These are phyloP conservation scores for Colletotrichum sp. DNA, from an alignment of 2,329 filamentous ascomycete species.

Conservation along the genomic window DNA sequence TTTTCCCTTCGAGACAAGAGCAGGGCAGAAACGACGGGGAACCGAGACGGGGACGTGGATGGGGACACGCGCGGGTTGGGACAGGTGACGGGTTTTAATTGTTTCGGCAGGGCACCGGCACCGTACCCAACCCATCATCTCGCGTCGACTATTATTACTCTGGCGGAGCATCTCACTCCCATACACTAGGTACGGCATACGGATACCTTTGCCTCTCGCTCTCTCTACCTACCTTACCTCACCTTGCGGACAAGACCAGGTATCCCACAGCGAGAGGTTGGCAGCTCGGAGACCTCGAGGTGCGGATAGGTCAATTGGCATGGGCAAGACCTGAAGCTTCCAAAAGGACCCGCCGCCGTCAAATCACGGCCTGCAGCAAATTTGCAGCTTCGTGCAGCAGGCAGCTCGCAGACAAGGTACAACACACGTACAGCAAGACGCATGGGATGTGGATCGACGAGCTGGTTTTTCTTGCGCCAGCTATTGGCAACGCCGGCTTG, in stretches of 20 bases:
- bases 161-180: conserved; percentile 5
- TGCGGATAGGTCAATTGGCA: background rate
- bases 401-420: background rate
- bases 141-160: conserved; percentile 1
- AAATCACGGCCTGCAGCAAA: conserved; percentile 5
- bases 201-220: background rate
- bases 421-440: background rate
- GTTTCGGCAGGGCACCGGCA: conserved; percentile 17
- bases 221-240: background rate
- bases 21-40: conserved; percentile 5
- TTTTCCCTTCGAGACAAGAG: background rate
- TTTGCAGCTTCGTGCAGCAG: conserved; percentile 3
- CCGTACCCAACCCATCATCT: conserved; percentile 17
- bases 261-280: background rate
- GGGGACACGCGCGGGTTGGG: conserved; percentile 1
- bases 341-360: background rate
- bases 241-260: background rate
- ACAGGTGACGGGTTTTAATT: conserved; percentile 21
- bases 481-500: conserved; percentile 1
- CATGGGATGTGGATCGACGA: conserved; percentile 8
- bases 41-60: background rate
- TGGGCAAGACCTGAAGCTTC: background rate
- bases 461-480: background rate
- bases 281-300: background rate
- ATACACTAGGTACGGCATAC: background rate